These are phyloP conservation scores for Hyphopichia wangnamkhiaoensis DNA, from an alignment of 1,139 yeast genomes.

Conservation along the genomic window DNA sequence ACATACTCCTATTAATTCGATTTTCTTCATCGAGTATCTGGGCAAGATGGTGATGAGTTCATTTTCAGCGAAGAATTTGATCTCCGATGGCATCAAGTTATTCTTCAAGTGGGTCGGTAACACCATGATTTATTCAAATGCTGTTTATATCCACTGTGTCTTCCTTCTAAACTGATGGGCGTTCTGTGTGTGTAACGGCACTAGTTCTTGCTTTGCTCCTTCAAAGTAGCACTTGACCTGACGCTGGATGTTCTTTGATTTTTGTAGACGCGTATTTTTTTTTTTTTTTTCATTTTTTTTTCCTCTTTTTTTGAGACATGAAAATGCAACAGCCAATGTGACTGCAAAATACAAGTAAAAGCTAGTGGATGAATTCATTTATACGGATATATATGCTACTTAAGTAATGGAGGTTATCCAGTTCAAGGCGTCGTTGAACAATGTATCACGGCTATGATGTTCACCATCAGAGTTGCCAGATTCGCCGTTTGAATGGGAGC, in stretches of 20 bases:
- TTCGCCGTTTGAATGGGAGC: conserved; percentile 18
- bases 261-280: not conserved
- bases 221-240: no score
- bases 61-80: conserved; percentile 84
- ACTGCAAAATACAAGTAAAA: no score
- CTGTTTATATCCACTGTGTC: no score
- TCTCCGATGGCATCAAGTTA: conserved; percentile 73
- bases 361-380: no score
- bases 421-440: conserved; percentile 20
- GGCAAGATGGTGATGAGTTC: conserved; percentile 74
- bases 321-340: no score
- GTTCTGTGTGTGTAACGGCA: no score
- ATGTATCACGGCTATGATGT: conserved; percentile 15
- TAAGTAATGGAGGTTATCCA: no score
- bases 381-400: no score
- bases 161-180: no score
- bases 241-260: not conserved
- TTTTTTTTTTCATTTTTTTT: not conserved
- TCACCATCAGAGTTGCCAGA: conserved; percentile 22
- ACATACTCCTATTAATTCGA: conserved; percentile 64
- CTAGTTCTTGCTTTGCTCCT: no score
- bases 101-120: conserved; percentile 57
- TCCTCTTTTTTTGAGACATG: no score
- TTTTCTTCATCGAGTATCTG: conserved; percentile 63
- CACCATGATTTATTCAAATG: conserved; percentile 60